These are phyloP conservation scores for Drechmeria coniospora DNA, from an alignment of 2,329 filamentous ascomycete genomes.

Conservation along the genomic window DNA sequence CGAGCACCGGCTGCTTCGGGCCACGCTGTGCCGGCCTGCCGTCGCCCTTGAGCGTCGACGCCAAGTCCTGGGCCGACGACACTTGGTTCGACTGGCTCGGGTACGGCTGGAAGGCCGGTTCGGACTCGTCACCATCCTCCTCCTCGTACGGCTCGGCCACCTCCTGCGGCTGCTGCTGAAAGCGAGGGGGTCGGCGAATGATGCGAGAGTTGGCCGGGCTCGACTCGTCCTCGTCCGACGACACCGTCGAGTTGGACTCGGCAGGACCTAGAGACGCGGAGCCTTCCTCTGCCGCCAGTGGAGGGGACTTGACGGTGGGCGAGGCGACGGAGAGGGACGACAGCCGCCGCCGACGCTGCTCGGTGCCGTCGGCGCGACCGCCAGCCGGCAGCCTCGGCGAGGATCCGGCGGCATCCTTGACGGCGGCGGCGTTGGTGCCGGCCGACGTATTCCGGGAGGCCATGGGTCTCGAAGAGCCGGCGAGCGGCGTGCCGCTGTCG, in stretches of 20 bases:
- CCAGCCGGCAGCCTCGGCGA: slow-evolving; percentile 11
- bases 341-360: slow-evolving; percentile 22
- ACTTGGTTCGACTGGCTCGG: slow-evolving; percentile 19
- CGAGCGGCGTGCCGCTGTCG: slow-evolving; percentile 29
- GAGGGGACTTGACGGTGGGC: slow-evolving; percentile 8
- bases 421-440: slow-evolving; percentile 21
- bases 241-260: slow-evolving; percentile 22
- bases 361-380: slow-evolving; percentile 9
- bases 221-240: slow-evolving; percentile 32
- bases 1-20: slow-evolving; percentile 19
- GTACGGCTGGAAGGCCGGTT: slow-evolving; percentile 40
- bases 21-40: slow-evolving; percentile 18
- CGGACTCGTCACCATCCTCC: slow-evolving; percentile 41
- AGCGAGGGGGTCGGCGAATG: slow-evolving; percentile 42
- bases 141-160: slow-evolving; percentile 21
- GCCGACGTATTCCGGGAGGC: slow-evolving; percentile 32
- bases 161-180: slow-evolving; percentile 23
- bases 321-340: slow-evolving; percentile 28
- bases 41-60: slow-evolving; percentile 36
- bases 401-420: slow-evolving; percentile 19
- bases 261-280: slow-evolving; percentile 19
- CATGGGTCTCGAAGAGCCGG: slow-evolving; percentile 26
- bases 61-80: slow-evolving; percentile 29
- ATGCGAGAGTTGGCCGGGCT: slow-evolving; percentile 42
- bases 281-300: slow-evolving; percentile 6